Evolutionary conservation across 1,284 basidiomycete genomes (phyloP), one percentile per base, ranked within the genome.

Genomic region (Sparassis latifolia): DNA sequence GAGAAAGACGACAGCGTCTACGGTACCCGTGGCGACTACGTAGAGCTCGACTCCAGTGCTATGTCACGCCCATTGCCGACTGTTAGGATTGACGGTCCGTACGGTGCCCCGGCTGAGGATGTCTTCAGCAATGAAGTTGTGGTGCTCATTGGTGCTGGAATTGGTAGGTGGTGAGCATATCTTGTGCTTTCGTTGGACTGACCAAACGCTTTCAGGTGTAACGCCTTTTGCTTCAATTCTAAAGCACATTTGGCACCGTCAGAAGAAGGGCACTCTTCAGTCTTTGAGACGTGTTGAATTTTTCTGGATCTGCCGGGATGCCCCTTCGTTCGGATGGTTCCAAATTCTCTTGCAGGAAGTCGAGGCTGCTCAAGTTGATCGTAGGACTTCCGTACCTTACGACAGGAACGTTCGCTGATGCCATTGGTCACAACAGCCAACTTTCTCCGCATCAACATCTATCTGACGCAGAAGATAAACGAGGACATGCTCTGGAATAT

Each of bases 281-380:
- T 79, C 81, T 33, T 79, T 95, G 50, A 82, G 84, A 48, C 82
- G 88, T 44, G 91, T 95, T 51, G 89, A 93, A 60, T 93, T 94
- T 68, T 89, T 94, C 72, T 95, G 92, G 92, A 79, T 92, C 56
- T 90, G 86, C 66, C 84, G 89, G 67, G 88, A 92, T 60, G 83
- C 87, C 9, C 86, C 88, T n/a, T 89, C 88, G 28, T 92, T 94
- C 63, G 90, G 89, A 60, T 95, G 92, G 92, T 94, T 95, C 79
- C 89, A 93, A 66, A 84, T 78, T 51, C 70, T 95, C 43, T 74
- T 95, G 52, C 84, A 87, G 62, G 84, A 91, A 63, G 83, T 94
- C 48, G 92, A 94, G 66, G 81, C 84, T 47, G 86, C 88, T 45
- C 89, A 91, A 62, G 82, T 80, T 42, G 86, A 92, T 73, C 86